Evolutionary conservation across 352 stramenopile species (phyloP).

Genomic region (Globisporangium yorkense): DNA sequence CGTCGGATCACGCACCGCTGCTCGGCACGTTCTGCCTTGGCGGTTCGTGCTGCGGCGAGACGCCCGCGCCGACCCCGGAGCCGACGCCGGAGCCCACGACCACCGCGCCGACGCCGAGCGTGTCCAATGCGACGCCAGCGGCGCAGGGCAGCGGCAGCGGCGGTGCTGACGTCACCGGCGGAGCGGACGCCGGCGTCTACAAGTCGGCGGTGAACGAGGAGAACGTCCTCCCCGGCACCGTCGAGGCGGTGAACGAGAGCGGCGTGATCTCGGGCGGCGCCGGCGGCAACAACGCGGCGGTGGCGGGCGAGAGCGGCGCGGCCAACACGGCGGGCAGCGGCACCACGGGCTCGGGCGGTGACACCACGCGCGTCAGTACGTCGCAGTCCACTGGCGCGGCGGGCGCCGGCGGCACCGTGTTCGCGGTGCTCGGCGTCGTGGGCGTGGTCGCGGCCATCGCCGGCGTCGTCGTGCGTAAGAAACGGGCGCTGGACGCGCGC

Average conservation of each 20-base stretch:
- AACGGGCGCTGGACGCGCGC: conserved; percentile 29
- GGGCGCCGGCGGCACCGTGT: conserved; percentile 33
- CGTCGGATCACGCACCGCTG: conserved; percentile 68
- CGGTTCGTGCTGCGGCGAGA: conserved; percentile 46
- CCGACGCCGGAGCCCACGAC: conserved; percentile 6
- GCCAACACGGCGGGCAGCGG: not conserved
- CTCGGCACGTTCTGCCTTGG: conserved; percentile 50
- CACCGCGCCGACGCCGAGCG: not conserved
- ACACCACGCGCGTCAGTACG: conserved; percentile 11
- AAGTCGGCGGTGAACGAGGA: conserved; percentile 8
- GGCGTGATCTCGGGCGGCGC: conserved; percentile 5
- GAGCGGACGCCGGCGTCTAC: not conserved
- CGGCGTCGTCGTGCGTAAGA: conserved; percentile 49
- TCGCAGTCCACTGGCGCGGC: conserved; percentile 26
- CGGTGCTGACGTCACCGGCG: not conserved
- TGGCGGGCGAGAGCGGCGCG: not conserved
- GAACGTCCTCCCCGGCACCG: conserved; percentile 9
- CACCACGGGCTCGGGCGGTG: not conserved
- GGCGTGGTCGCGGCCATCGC: conserved; percentile 34
- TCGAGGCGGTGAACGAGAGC: conserved; percentile 1
- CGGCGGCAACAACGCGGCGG: conserved; percentile 6
- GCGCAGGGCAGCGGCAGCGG: not conserved
- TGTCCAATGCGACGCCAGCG: not conserved
- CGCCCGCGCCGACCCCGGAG: conserved; percentile 1
- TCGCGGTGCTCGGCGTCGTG: conserved; percentile 43